phyloP scores from a whole-genome alignment of 345 rosid species.

The Hypericum perforatum region DNA sequence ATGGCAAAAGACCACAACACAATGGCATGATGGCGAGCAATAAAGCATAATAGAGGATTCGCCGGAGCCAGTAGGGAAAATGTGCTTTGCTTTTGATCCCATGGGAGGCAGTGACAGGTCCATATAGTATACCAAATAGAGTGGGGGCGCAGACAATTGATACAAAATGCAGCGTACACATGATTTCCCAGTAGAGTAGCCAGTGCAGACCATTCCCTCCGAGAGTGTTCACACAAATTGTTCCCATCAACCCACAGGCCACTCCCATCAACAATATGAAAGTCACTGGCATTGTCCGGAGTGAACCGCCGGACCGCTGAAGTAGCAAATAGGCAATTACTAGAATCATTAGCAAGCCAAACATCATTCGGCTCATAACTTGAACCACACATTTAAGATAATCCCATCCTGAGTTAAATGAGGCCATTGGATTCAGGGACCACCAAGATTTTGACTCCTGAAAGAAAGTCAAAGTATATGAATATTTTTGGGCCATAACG shows the following conservation, averaged over 20 bases:
- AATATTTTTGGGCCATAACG: neutral
- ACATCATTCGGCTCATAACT: slow-evolving; percentile 53
- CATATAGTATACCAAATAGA: slow-evolving; percentile 41
- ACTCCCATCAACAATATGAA: slow-evolving; percentile 57
- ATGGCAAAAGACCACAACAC: slow-evolving; percentile 65
- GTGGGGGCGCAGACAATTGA: slow-evolving; percentile 33
- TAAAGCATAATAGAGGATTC: slow-evolving; percentile 32
- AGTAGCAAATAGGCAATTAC: slow-evolving; percentile 41
- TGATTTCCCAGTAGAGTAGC: slow-evolving; percentile 62
- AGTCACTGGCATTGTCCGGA: slow-evolving; percentile 63
- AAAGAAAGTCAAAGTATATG: slow-evolving; percentile 6
- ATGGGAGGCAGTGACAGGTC: slow-evolving; percentile 32
- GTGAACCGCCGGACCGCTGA: slow-evolving; percentile 50
- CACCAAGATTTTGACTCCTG: slow-evolving; percentile 68
- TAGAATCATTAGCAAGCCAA: slow-evolving; percentile 56
- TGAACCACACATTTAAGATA: slow-evolving; percentile 43
- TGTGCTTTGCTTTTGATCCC: slow-evolving; percentile 10
- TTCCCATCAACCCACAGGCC: slow-evolving; percentile 64
- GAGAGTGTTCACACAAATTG: slow-evolving; percentile 68
- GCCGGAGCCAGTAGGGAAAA: slow-evolving; percentile 58
- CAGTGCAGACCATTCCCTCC: slow-evolving; percentile 72
- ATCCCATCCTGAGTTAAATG: slow-evolving; percentile 39
- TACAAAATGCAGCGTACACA: slow-evolving; percentile 58
- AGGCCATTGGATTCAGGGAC: slow-evolving; percentile 45
- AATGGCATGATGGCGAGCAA: slow-evolving; percentile 43